Evolutionary conservation across 2,329 filamentous ascomycete species (phyloP), one percentile per base, ranked within the genome.

Genomic region (Dryadomyces quercus-mongolicae): DNA sequence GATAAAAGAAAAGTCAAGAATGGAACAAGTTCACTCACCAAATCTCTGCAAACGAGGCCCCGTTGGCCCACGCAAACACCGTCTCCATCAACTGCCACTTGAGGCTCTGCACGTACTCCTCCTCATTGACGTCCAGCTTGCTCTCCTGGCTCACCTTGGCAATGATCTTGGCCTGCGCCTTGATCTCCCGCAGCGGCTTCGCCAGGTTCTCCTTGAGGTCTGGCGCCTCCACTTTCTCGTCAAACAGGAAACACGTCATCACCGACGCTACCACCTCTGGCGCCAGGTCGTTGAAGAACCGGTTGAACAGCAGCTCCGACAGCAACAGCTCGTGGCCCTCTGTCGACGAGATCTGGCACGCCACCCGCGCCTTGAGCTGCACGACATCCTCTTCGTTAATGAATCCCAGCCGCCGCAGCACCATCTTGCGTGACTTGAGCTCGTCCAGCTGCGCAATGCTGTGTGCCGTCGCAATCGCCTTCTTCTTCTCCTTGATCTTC

Each of bases 71-170:
- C 6, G 86, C 80, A 64, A 84, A 87, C 4, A 98, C 91, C 40
- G 95, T 93, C 65, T 96, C 92, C 92, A 98, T 97, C 51, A 98
- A 75, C 73, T 97, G 85, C 75, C 84, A 91, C 73, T 96, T 95
- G 72, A 98, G 86, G 51, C 83, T 85, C 62, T 87, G 77, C 21
- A 93, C 80, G 64, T 96, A 98, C 64, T 95, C 91, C 52, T 97
- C 90, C 68, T 97, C 92, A 61, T 95, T 93, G n/a, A 96, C 71
- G 10, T 88, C 79, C 46, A 98, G 75, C 72, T 98, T 98, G 69
- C 88, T 93, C 71, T 98, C 93, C 66, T 89, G 84, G 54, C 88
- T 93, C 56, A 98, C 86, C 74, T 95, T 96, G 60, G 92, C 93
- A 57, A 98, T 84, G 52, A 87, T 82, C 58, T 87, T 78, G 10